Conservation (phyloP, 345 rosid genomes). For the Zanthoxylum bungeanum region DNA sequence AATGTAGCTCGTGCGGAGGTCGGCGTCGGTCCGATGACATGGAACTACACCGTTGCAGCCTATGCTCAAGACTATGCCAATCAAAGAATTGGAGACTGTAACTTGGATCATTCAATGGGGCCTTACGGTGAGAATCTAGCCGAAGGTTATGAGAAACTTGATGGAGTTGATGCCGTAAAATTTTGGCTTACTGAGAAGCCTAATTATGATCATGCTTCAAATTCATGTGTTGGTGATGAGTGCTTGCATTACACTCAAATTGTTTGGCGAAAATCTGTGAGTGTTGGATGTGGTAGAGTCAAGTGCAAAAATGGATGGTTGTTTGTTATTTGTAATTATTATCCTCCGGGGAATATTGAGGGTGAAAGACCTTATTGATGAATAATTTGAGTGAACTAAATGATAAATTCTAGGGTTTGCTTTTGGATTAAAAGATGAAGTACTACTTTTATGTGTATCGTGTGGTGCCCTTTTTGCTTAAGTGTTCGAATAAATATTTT, state of each 20-base stretch:
- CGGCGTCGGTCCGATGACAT: conserved; percentile 17
- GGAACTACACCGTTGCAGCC: conserved; percentile 17
- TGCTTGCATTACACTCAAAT: conserved; percentile 36
- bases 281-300: conserved; percentile 23
- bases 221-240: background rate
- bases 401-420: too few species aligned
- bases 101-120: conserved; percentile 26
- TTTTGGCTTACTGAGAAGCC: conserved; percentile 29
- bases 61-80: conserved; percentile 20
- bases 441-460: too few species aligned
- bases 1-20: conserved; percentile 13
- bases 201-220: conserved; percentile 16
- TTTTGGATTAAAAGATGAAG: too few species aligned
- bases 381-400: too few species aligned
- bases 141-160: background rate
- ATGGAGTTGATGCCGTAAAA: conserved; percentile 13
- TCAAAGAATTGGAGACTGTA: background rate
- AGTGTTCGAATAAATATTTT: too few species aligned
- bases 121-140: conserved; percentile 34
- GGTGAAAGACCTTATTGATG: conserved; percentile 18
- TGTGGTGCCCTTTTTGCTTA: too few species aligned
- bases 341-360: conserved; percentile 16
- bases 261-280: conserved; percentile 18
- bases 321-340: conserved; percentile 20
- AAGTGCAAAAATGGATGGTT: conserved; percentile 24